Conservation (phyloP, 164 flowering plant genomes). For the Malania oleifera region DNA sequence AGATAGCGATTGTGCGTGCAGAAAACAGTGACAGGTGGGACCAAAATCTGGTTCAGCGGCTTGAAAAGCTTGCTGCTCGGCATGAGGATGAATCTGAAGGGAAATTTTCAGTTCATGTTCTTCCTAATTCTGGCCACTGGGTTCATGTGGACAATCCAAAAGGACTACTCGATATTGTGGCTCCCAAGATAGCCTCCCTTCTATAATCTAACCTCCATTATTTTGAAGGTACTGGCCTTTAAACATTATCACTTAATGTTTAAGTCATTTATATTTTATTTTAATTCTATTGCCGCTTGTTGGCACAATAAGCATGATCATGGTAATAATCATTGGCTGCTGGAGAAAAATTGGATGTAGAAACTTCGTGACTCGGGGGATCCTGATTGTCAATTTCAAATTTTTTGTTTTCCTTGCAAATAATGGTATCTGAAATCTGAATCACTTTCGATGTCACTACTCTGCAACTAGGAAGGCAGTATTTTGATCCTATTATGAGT, state of each 20-base stretch:
- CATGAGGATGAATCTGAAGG: constrained; percentile 38
- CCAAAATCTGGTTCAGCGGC: constrained; percentile 37
- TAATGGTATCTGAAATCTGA: too few species aligned
- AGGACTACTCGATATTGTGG: constrained; percentile 77
- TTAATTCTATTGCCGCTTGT: too few species aligned
- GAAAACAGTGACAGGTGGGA: constrained; percentile 95
- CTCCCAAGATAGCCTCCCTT: constrained; percentile 54
- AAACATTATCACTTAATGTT: not conserved
- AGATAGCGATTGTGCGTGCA: constrained; percentile 70
- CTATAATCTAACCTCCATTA: constrained; percentile 10
- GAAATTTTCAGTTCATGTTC: constrained; percentile 57
- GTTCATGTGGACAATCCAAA: constrained; percentile 94
- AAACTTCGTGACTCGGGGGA: too few species aligned
- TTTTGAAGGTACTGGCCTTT: not conserved
- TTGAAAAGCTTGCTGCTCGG: constrained; percentile 43
- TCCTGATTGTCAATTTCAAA: too few species aligned
- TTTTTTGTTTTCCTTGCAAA: too few species aligned
- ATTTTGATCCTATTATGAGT: too few species aligned
- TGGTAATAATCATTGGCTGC: too few species aligned
- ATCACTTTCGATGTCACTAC: too few species aligned
- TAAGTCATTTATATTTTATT: too few species aligned
- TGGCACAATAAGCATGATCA: too few species aligned
- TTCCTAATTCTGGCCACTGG: constrained; percentile 93
- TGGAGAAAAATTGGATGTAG: too few species aligned
- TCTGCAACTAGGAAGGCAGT: too few species aligned